Base-by-base conservation (phyloP, 192 early-diverging fungal genomes). In the Umbelopsis ramanniana region DNA sequence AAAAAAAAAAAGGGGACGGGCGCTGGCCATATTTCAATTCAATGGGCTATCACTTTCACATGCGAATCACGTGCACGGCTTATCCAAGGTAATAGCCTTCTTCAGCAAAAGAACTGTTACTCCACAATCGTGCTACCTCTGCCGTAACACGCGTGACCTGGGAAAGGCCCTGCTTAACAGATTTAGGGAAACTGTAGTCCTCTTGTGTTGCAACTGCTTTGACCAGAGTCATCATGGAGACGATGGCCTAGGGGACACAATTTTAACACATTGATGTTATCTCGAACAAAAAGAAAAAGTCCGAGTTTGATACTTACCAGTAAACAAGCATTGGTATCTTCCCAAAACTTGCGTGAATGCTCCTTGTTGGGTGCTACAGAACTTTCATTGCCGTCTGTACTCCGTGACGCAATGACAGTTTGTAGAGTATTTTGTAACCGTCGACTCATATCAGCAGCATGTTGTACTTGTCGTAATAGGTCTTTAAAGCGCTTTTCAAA, bases 111-210 rank as follows among this genome's bases (percentile, higher is more conserved):
- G 69, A 67, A 7, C 69, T 70, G n/a, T 79, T 46, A 29, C 69
- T 78, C 76, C 76, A 78, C 15, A 74, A 22, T 23, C 68, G 70
- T 21, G 77, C 77, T 26, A 79, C 73, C 47, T 79, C 77, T 2
- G 77, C 70, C 15, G 77, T 79, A 17, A 79, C 70, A 29, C 77
- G 48, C 2, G 77, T 79, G 2, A 79, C 73, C 35, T 79, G 66
- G 6, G 74, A 54, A 52, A 69, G 74, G 4, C 77, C 77, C 46
- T 79, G 77, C 45, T 74, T 74, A n/a, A 79, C 50, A 15, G 73
- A n/a, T 47, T 74, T 74, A 29, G 77, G 72, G 68, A 73, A 79
- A 21, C 35, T 26, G n/a, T 74, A 70, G 23, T 79, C 77, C 26
- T 79, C 69, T 52, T 74, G 73, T 6, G 77, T 79, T 11, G 77